Evolutionary conservation across 1,139 yeast genomes (phyloP), one percentile per base, ranked within the genome.

Genomic region (Keqinozyma sinolaborantium): DNA sequence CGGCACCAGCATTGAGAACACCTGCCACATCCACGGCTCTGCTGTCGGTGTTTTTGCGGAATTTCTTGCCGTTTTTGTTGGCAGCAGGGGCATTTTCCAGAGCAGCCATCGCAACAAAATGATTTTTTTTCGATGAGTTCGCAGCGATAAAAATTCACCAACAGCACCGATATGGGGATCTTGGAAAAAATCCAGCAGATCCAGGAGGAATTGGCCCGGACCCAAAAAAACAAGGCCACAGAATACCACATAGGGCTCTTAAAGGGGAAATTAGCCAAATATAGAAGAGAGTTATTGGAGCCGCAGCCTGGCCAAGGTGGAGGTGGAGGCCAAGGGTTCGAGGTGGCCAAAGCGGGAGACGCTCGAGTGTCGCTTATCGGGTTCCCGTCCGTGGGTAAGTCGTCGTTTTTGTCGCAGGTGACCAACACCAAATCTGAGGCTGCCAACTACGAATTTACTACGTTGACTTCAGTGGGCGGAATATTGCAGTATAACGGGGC

Each of bases 211-310:
- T 77, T 92, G 69, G 79, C 95, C 25, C 73, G 97, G 41, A 92
- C 98, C 21, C 98, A 92, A 56, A 92, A 92, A 69, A 92, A 92
- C 56, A 92, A 92, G 64, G 98, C 98, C 44, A 92, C 98, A 1
- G 97, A 92, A 63, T 90, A 90, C 58, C 98, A 92, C 56, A 73
- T 92, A 50, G 97, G 98, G 44, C 75, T 90, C 24, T 67, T 92
- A 36, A 88, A 92, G 60, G 98, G 97, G 36, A 92, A 92, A 57
- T 73, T 92, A 30, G 98, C 98, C n/a, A 72, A 95, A 44, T 85
- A 84, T 51, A 77, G 97, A 50, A 82, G 95, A 50, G 96, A 90
- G 64, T 71, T 92, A 35, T 68, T 92, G 27, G 97, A 90, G 45
- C 97, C 97, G 10, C 83, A 86, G 33, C 84, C 92, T 2, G 74